A percentile compares a stretch with the other conserved stretches of the same genome.
phyloP scores from a whole-genome alignment of 148 eudicot species.

The Vaccinium myrtillus region DNA sequence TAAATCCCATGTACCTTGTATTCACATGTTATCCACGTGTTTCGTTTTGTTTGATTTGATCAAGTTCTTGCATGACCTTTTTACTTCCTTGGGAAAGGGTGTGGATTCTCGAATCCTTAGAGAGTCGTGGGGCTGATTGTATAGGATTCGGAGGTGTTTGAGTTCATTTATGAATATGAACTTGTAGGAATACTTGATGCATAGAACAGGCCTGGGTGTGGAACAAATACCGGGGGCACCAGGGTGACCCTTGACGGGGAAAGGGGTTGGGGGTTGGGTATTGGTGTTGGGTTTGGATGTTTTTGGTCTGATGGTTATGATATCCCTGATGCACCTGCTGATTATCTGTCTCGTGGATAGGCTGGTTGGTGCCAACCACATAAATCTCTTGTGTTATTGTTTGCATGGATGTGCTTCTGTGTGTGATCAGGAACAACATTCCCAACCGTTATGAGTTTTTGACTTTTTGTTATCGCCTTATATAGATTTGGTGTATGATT shows the following conservation, averaged over 20 bases:
- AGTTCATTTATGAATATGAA: not conserved
- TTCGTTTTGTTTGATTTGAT: not conserved
- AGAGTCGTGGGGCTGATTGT: not conserved
- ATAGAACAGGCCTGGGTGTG: too few species aligned
- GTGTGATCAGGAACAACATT: not conserved
- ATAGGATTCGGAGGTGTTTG: not conserved
- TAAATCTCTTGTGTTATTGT: not conserved
- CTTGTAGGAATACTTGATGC: not conserved
- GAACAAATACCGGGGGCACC: not conserved
- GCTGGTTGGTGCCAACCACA: not conserved
- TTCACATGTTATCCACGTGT: not conserved
- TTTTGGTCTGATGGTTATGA: not conserved
- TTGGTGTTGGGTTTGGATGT: not conserved
- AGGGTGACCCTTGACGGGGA: not conserved
- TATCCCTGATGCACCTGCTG: not conserved
- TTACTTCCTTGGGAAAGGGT: not conserved
- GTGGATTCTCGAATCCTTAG: not conserved
- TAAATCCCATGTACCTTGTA: not conserved
- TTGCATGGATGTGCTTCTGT: not conserved
- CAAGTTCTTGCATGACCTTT: not conserved
- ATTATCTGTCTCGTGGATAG: not conserved
- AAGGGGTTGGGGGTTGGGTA: not conserved
- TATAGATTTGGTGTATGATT: slow-evolving; percentile 16
- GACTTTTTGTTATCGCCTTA: not conserved
- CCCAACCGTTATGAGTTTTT: not conserved